phyloP scores from a whole-genome alignment of 345 rosid species.

The Boechera divaricarpa region DNA sequence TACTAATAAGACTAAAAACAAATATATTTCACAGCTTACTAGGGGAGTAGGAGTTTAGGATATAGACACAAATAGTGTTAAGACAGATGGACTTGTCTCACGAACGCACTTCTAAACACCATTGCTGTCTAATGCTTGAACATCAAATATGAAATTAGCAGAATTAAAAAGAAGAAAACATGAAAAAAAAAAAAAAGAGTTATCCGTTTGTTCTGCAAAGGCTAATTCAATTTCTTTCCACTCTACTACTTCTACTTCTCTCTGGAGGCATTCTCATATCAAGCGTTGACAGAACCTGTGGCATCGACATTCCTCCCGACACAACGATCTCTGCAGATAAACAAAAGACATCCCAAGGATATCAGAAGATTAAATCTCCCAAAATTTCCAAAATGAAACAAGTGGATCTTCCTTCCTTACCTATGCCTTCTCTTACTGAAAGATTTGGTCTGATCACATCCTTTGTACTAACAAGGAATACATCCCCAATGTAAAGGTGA shows the following conservation, averaged over 20 bases:
- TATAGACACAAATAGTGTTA: conserved; percentile 22
- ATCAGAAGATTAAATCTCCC: neutral
- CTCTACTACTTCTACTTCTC: conserved; percentile 66
- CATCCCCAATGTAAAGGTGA: conserved; percentile 97
- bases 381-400: neutral
- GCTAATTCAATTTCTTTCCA: conserved; percentile 59
- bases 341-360: conserved; percentile 27
- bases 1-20: no score
- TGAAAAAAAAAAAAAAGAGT: neutral
- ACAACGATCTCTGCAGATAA: conserved; percentile 82
- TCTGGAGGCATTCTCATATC: conserved; percentile 53
- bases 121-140: conserved; percentile 31
- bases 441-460: conserved; percentile 96
- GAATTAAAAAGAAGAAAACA: conserved; percentile 28
- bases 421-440: conserved; percentile 97
- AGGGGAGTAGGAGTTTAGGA: neutral
- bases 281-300: conserved; percentile 78
- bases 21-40: conserved; percentile 28
- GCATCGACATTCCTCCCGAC: conserved; percentile 99
- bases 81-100: neutral
- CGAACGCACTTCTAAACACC: conserved; percentile 20
- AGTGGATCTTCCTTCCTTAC: conserved; percentile 50
- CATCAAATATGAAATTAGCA: conserved; percentile 35
- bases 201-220: conserved; percentile 17
- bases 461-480: conserved; percentile 75